Evolutionary conservation across 257 asterid species (phyloP), one percentile per base, ranked within the genome.

Genomic region (Linderniella brevidens): DNA sequence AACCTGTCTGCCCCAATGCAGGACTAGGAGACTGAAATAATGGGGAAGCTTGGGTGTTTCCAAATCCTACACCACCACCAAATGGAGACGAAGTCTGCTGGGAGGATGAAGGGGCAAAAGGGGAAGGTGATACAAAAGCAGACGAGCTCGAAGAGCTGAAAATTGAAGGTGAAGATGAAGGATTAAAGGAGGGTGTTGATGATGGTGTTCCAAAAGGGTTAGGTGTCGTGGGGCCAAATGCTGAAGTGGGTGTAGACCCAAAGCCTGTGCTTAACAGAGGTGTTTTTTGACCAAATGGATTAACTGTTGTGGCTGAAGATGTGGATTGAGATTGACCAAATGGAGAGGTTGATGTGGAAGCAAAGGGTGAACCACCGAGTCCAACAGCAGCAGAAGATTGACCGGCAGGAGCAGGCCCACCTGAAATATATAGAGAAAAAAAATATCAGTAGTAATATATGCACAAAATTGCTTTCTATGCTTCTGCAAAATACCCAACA

Each of bases 391-490:
- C 32, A 25, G 32, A 25, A 25, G 32, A 25, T 2, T 3, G 32
- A 25, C 32, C 78, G 58, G 76, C 76, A 43, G 92, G 79, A 54
- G 92, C 73, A 25, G 94, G 92, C 41, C 98, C 98, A 53, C 98
- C 98, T 90, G 72, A 39, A 19, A 42, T 32, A 57, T 44, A 47
- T 32, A 32, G 48, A 19, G 32, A 25, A 50, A 49, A 62, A 35
- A 41, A 46, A 36, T 50, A 42, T 36, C n/a, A n/a, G n/a, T 32
- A 18, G 45, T 20, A 18, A 17, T 17, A 10, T 9, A 35, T 18
- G 13, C 43, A 54, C 60, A 48, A 60, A 32, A 18, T 46, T 7
- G 32, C 32, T 25, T 25, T 25, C 32, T 25, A 6, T 25, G 4
- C 32, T 2, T 25, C 32, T 25, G 32, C 32, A 25, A 25, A 25